Base-by-base conservation (phyloP, 805 yeast genomes). In the Lachancea waltii region DNA sequence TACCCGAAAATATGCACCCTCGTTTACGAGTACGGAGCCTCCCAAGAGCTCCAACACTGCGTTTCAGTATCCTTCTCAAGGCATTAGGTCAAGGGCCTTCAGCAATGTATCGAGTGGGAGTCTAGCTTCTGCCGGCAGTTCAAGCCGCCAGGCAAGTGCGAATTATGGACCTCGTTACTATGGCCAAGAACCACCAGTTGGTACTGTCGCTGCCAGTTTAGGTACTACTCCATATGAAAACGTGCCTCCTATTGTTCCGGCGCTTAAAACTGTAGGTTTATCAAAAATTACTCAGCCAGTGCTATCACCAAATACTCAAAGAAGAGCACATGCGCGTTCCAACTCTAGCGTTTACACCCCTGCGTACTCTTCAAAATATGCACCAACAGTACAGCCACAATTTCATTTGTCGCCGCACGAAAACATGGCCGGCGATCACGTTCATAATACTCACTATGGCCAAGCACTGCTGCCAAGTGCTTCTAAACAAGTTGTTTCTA, bases 371-470 rank as follows among this genome's bases (percentile, higher is more conserved):
- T 51, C 67, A 0, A 65, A 53, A 38, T 66, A 67, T 51, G 70
- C 71, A 3, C 70, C 72, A 28, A 62, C 56, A 7, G 56, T 51
- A 11, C 57, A 53, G 24, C 57, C 60, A 13, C 58, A 54, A 27
- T 48, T 43, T 38, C 57, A 53, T 18, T 41, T 30, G 31, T 35
- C 40, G 13, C 21, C 37, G 6, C 32, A 26, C 7, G 37, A 27
- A 6, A 19, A 18, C 18, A 15, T 8, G 11, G 18, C 13, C 14
- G 10, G 24, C 16, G 19, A n/a, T 20, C 25, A 33, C n/a, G 14
- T 18, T 23, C 14, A 14, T 5, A 26, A 19, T 16, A 7, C 30
- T 17, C 21, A 27, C 13, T 8, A n/a, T 13, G 31, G 21, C 18
- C 36, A n/a, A 10, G 8, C 37, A 5, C 7, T 14, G 14, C 25